Conservation (phyloP, 2,329 filamentous ascomycete species). For the Dothidotthia symphoricarpi region DNA sequence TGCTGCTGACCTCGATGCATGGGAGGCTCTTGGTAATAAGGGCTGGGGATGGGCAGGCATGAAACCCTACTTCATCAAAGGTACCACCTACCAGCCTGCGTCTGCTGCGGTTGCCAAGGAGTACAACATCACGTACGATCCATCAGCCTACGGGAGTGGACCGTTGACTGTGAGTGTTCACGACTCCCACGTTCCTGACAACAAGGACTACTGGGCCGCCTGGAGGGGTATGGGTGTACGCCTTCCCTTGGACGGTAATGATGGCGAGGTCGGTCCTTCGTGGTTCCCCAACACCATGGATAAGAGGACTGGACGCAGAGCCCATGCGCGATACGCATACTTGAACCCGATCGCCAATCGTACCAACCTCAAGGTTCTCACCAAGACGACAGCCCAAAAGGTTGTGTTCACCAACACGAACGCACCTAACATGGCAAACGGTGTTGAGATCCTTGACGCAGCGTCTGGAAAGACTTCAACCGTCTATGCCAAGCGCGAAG, state of each 20-base stretch:
- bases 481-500: slow-evolving; percentile 46
- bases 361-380: slow-evolving; percentile 28
- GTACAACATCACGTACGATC: slow-evolving; percentile 32
- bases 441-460: slow-evolving; percentile 21
- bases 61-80: slow-evolving; percentile 28
- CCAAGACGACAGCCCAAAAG: slow-evolving; percentile 19
- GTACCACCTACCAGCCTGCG: slow-evolving; percentile 29
- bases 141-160: slow-evolving; percentile 21
- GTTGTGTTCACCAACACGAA: slow-evolving; percentile 19
- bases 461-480: slow-evolving; percentile 11
- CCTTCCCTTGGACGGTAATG: slow-evolving; percentile 21
- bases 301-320: slow-evolving; percentile 20
- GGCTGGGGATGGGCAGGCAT: slow-evolving; percentile 59
- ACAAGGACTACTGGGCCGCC: slow-evolving; percentile 25
- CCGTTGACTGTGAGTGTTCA: slow-evolving; percentile 29
- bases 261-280: slow-evolving; percentile 24
- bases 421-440: slow-evolving; percentile 12
- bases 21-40: slow-evolving; percentile 58
- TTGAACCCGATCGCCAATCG: slow-evolving; percentile 29
- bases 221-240: slow-evolving; percentile 23
- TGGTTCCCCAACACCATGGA: slow-evolving; percentile 34
- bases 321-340: slow-evolving; percentile 30
- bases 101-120: slow-evolving; percentile 15
- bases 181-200: slow-evolving; percentile 27
- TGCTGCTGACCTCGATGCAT: slow-evolving; percentile 49